Base-by-base conservation (phyloP, 352 stramenopile species). In the Pythium chondricola region DNA sequence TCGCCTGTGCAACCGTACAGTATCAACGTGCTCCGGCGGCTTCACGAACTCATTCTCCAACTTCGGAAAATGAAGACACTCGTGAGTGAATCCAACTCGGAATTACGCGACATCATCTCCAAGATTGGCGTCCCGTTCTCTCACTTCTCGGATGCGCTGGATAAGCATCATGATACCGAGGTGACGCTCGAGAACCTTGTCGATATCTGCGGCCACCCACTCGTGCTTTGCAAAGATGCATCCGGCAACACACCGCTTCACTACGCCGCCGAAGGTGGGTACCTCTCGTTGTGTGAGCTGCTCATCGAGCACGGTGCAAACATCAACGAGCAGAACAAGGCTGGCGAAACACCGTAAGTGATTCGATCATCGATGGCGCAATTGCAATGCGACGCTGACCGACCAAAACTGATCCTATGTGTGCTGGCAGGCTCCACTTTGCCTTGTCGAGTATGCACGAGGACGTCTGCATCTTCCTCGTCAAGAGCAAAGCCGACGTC, bases 311-410 rank as follows among this genome's bases (percentile, higher is more conserved):
- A 83, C 43, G 77, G 80, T 13, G 77, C 77, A 5, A 80, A 84
- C 33, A 85, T 91, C 40, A 88, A 89, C 22, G 74, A 64, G 16
- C 80, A 88, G 50, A 91, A 89, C 65, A 79, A 83, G 47, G 65
- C 74, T 6, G 80, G 77, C 25, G 77, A 91, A 50, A 89, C 80
- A 16, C 74, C 80, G 80, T 88, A 74, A 9, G 72, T 71, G n/a
- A n/a, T n/a, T n/a, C n/a, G n/a, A n/a, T n/a, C n/a, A n/a, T n/a
- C 4, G 17, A 36, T 33, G 13, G 29, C 29, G 29, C 7, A 8
- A 33, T 13, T n/a, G n/a, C 29, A 8, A 33, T 33, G 8, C 13
- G 29, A 13, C 29, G 13, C 29, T 13, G 13, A 33, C 29, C 29
- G 13, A 33, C 29, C 8, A 33, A 33, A 33, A 33, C 29, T 33